Base-by-base conservation (phyloP, 768 basidiomycete species). In the Xerocomus spinulosus region DNA sequence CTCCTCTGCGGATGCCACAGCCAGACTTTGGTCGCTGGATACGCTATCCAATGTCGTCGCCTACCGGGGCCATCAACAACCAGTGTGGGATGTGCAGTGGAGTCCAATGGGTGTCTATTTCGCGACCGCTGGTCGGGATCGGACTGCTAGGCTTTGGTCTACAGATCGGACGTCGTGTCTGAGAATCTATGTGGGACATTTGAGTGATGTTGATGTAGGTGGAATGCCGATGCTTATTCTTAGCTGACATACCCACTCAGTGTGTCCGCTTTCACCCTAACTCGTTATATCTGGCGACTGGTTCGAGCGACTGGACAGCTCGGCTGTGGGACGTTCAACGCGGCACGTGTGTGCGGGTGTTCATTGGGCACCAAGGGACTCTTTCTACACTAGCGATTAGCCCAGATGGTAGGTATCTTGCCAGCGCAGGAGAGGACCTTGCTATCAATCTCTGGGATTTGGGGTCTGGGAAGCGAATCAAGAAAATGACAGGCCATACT, bases 1-100 rank as follows among this genome's bases (percentile, higher is more conserved):
- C 14, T 79, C 86, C 2, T 98, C 96, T 13, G 90, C 93, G 36
- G 96, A 99, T 63, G 81, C 88, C 1, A 94, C 95, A 0, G 72
- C 85, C 35, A 82, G 96, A 12, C 69, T 99, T 17, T 99, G 96
- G 96, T 95, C 92, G 5, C 72, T 97, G 67, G 92, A 98, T 53
- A 96, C 95, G 1, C 82, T 92, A 77, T 81, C 88, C 14, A 96
- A 96, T 58, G 70, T 98, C 9, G 93, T 93, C 17, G 93, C 87
- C 6, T 99, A 93, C 63, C 80, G 92, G 28, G 95, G 96, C 0
- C 96, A 99, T 58, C 86, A 94, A 62, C 94, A 96, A 66, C 93
- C 96, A 0, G 85, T 99, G 1, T 99, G 96, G 96, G 96, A 98
- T 58, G 93, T 95, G 12, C 87, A 97, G 63, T 99, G 96, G 96